Evolutionary conservation across 805 yeast genomes (phyloP), one percentile per base, ranked within the genome.

Genomic region (Ogataea thermomethanolica): DNA sequence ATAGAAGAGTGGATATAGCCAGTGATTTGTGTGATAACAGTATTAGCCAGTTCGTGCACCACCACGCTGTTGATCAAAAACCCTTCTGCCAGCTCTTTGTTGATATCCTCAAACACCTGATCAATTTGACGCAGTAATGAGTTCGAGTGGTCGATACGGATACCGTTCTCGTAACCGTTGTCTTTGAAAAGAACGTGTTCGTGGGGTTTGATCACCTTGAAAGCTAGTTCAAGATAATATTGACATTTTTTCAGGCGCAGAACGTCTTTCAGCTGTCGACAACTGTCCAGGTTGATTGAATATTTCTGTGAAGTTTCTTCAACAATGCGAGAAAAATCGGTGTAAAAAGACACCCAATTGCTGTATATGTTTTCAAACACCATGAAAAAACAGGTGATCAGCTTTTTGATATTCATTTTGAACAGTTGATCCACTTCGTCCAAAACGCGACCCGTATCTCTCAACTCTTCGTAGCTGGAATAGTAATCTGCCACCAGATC

Each of bases 251-350:
- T 17, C n/a, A 44, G 29, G 7, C 54, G 44, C 27, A 48, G 47
- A n/a, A 32, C 43, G 9, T 50, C 48, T 11, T 46, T 48, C 53
- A 61, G 23, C 14, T 54, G 53, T 31, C 41, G 50, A 21, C 57
- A 51, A 1, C 51, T 29, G 3, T 45, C 44, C 4, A 61, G 30
- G 30, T 57, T 54, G 25, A 50, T 41, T 1, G 39, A 25, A 30
- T 50, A 58, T 11, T 20, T 37, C 1, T 32, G 14, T 13, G 50
- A 33, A 7, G 52, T 39, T 17, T 46, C 50, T 9, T 58, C 61
- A 7, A 61, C 33, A 3, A 61, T 31, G 15, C 43, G 48, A 14
- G 50, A 49, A 37, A 43, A 62, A 39, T 64, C 69, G 39, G 64
- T 61, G 45, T 56, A 57, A 21, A 64, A 62, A 11, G 62, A 37